These are phyloP conservation scores for Rhodotorula sp. DNA, from an alignment of 1,284 basidiomycete genomes.

Conservation along the genomic window DNA sequence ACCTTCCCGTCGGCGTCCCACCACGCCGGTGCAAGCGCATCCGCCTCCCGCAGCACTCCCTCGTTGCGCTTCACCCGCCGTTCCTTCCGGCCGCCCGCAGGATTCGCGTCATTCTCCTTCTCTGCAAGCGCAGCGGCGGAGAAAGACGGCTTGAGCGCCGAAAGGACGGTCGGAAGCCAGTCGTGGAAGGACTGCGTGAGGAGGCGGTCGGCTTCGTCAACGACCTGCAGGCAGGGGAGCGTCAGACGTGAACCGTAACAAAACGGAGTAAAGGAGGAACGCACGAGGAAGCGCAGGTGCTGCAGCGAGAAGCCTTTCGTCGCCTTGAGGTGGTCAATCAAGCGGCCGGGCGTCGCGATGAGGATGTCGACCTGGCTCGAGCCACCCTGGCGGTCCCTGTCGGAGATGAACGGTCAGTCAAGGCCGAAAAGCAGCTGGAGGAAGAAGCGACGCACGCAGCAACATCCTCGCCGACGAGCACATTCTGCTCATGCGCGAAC, in stretches of 20 bases:
- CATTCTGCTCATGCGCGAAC: constrained; percentile 75
- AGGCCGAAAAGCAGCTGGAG: not conserved
- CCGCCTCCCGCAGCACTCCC: constrained; percentile 4
- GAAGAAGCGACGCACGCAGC: constrained; percentile 54
- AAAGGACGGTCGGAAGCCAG: constrained; percentile 80
- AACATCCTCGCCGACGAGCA: constrained; percentile 63
- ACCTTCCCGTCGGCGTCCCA: constrained; percentile 35
- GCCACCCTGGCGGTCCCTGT: constrained; percentile 55
- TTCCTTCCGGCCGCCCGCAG: not conserved
- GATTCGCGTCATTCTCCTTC: not conserved
- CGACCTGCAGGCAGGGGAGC: constrained; percentile 61
- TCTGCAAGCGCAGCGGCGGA: not conserved
- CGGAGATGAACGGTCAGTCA: not conserved
- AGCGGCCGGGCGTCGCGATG: constrained; percentile 90
- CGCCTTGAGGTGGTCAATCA: constrained; percentile 88
- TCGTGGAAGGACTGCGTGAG: constrained; percentile 94
- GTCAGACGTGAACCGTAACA: not conserved
- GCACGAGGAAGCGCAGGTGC: constrained; percentile 86
- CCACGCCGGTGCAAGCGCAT: constrained; percentile 31
- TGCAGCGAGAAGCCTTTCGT: constrained; percentile 89
- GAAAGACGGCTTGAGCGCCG: constrained; percentile 62
- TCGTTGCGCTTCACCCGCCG: not conserved
- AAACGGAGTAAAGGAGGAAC: constrained; percentile 17
- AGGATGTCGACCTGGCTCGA: constrained; percentile 89
- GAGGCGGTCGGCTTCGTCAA: constrained; percentile 96